Percentiles rank a stretch among this genome's conserved stretches.
Conservation (phyloP, 202 grass and related monocot species). For the Carex sylvatica region DNA sequence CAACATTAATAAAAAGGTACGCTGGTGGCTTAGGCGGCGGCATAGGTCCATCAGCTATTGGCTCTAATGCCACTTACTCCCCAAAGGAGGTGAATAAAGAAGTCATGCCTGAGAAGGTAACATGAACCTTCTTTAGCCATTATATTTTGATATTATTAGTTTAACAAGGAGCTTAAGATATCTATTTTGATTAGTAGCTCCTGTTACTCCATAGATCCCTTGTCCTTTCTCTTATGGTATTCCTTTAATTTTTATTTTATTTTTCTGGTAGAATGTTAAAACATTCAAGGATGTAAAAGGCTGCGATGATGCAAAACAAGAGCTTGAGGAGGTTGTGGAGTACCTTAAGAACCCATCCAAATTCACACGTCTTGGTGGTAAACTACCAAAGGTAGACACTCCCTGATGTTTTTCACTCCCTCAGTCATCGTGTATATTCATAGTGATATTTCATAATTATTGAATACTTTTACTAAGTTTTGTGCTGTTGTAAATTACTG, state of each 20-base stretch:
- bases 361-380: conserved; percentile 95
- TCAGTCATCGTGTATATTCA: neutral
- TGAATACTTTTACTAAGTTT: neutral
- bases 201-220: neutral
- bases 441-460: conserved; percentile 13
- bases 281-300: conserved; percentile 99
- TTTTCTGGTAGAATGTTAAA: conserved; percentile 71
- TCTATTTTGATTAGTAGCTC: neutral
- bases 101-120: conserved; percentile 92
- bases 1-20: conserved; percentile 78
- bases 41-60: conserved; percentile 81
- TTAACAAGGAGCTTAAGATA: neutral
- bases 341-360: conserved; percentile 95
- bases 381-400: conserved; percentile 80
- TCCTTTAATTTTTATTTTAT: neutral
- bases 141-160: conserved; percentile 11
- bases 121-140: neutral
- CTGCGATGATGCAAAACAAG: conserved; percentile 98
- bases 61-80: conserved; percentile 75
- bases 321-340: conserved; percentile 97
- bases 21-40: conserved; percentile 80
- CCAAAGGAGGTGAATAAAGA: conserved; percentile 99
- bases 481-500: neutral
- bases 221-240: neutral
- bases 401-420: conserved; percentile 3